Evolutionary conservation across 768 basidiomycete genomes (phyloP), one percentile per base, ranked within the genome.

Genomic region (Psilocybe tampanensis): DNA sequence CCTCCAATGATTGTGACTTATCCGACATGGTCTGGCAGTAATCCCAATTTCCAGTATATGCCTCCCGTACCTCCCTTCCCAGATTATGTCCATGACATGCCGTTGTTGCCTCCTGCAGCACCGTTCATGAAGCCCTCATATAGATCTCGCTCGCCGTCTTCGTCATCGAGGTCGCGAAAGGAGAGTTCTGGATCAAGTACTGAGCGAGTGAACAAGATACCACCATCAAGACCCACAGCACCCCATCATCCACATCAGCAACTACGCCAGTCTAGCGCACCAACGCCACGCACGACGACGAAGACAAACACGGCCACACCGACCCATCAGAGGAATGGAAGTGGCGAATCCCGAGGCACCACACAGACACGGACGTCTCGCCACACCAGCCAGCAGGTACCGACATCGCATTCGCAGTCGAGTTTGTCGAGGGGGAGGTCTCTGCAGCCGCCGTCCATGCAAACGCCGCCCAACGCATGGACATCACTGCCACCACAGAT

Each of bases 51-150:
- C 33, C 68, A 70, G 36, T 66, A 66, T 53, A 66, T 76, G 18
- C 75, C 77, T 7, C 71, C 76, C 7, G 68, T 80, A 11, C 76
- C 70, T 29, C 68, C 74, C 44, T 69, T 82, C 49, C 76, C 79
- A 8, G 73, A 79, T 39, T 78, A 75, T 55, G 71, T 78, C 52
- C 73, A 84, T 71, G 86, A 89, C 60, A 82, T 83, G 80, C 86
- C 89, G 7, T 73, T 91, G 9, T 76, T 91, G 26, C 89, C 89
- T 9, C 89, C 89, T 5, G 78, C 84, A 1, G 82, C 89, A 21
- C 88, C 89, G 12, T 91, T 90, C 70, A 89, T 90, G 86, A 79
- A 88, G 74, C 83, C 83, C 24, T 79, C 83, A 55, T 83, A 78
- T 55, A 77, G 82, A 26, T 76, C 79, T 21, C 71, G 68, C 47